phyloP scores from a whole-genome alignment of 441 rosid species.

The Metrosideros polymorpha region DNA sequence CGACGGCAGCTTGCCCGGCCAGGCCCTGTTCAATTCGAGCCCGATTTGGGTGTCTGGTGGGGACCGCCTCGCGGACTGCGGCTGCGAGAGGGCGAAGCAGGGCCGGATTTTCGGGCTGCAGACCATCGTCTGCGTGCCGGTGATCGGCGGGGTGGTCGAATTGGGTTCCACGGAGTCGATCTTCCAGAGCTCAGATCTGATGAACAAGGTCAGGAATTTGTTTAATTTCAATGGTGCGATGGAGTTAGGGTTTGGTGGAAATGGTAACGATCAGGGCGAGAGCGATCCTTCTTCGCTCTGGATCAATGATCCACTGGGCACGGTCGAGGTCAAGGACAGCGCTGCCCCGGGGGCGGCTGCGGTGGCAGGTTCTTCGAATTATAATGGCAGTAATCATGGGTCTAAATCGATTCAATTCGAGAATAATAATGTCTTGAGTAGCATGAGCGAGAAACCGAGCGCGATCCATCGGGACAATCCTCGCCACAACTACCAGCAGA shows the following conservation, averaged over 20 bases:
- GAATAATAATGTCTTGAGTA: slow-evolving; percentile 37
- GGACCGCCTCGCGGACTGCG: slow-evolving; percentile 46
- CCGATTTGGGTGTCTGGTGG: slow-evolving; percentile 73
- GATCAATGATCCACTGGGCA: slow-evolving; percentile 52
- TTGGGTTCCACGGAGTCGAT: slow-evolving; percentile 75
- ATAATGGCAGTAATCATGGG: slow-evolving; percentile 16
- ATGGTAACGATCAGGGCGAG: slow-evolving; percentile 67
- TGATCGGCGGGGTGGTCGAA: slow-evolving; percentile 84
- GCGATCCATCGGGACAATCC: slow-evolving; percentile 16
- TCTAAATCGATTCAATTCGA: slow-evolving; percentile 37
- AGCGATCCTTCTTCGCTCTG: slow-evolving; percentile 66
- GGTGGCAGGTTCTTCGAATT: neutral
- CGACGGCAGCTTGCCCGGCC: slow-evolving; percentile 74
- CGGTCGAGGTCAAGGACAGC: slow-evolving; percentile 36
- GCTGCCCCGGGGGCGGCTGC: slow-evolving; percentile 5
- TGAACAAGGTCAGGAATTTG: slow-evolving; percentile 56
- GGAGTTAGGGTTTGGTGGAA: slow-evolving; percentile 37
- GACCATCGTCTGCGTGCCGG: slow-evolving; percentile 78
- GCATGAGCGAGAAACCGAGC: slow-evolving; percentile 35
- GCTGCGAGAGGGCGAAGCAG: slow-evolving; percentile 70
- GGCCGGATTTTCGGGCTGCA: slow-evolving; percentile 74
- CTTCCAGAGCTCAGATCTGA: slow-evolving; percentile 69
- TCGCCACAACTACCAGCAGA: slow-evolving; percentile 17
- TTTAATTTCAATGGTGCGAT: slow-evolving; percentile 50
- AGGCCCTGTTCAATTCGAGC: slow-evolving; percentile 40